Conservation (phyloP, 1,284 basidiomycete species). For the Omphalotus olearius region DNA sequence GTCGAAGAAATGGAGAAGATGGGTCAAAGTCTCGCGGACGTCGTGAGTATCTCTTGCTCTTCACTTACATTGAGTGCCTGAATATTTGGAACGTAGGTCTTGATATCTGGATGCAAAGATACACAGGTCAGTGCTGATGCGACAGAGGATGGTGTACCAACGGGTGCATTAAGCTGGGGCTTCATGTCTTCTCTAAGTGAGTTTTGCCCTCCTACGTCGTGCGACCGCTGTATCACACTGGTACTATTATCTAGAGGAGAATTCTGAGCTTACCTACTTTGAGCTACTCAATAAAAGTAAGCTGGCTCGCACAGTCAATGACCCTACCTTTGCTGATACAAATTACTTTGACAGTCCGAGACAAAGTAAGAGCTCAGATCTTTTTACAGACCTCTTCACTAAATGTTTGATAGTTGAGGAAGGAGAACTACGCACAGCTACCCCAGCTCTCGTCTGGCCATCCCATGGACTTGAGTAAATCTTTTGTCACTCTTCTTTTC, state of each 20-base stretch:
- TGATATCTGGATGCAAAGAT: constrained; percentile 12
- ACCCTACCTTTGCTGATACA: background rate
- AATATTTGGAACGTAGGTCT: background rate
- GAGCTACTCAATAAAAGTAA: constrained; percentile 8
- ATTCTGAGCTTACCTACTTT: constrained; percentile 8
- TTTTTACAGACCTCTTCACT: background rate
- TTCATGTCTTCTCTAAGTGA: constrained; percentile 8
- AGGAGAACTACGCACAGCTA: constrained; percentile 6
- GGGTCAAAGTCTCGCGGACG: constrained; percentile 10
- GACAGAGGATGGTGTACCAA: constrained; percentile 10
- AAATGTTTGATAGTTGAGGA: constrained; percentile 1
- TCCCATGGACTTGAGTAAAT: constrained; percentile 10
- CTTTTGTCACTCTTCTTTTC: background rate
- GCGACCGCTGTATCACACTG: background rate
- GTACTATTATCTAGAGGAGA: constrained; percentile 1
- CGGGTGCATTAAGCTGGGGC: constrained; percentile 11
- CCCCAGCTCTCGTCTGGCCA: constrained; percentile 12
- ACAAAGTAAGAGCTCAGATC: background rate
- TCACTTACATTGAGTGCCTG: background rate
- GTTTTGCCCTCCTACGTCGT: background rate
- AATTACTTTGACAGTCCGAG: constrained; percentile 3
- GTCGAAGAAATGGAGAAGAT: constrained; percentile 4
- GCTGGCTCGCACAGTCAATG: background rate
- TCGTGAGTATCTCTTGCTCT: background rate
- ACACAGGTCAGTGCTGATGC: constrained; percentile 10